Percentiles rank a stretch among this genome's conserved stretches.
Evolutionary conservation across 2,329 filamentous ascomycete species (phyloP).

Genomic region (Calycina herbarum): DNA sequence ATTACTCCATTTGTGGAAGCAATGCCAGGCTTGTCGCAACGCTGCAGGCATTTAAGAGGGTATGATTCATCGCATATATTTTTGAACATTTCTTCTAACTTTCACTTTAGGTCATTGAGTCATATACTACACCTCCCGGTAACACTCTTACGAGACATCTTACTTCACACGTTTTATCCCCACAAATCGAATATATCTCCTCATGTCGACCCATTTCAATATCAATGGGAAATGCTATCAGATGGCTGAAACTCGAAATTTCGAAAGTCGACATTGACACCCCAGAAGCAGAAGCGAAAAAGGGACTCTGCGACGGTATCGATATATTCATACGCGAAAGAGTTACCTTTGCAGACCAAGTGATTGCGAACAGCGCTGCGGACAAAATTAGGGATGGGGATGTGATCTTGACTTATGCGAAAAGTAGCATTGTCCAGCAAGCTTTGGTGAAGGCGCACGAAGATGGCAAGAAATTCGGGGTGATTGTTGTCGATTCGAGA

Average conservation of each 20-base stretch:
- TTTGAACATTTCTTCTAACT: not conserved
- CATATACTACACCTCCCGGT: conserved; percentile 85
- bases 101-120: conserved; percentile 71
- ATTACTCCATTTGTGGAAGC: conserved; percentile 83
- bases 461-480: conserved; percentile 72
- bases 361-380: conserved; percentile 76
- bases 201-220: conserved; percentile 95
- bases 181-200: conserved; percentile 92
- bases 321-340: conserved; percentile 89
- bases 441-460: conserved; percentile 72
- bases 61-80: conserved; percentile 41
- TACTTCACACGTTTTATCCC: conserved; percentile 84
- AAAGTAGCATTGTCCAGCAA: conserved; percentile 82
- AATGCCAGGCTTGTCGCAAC: conserved; percentile 86
- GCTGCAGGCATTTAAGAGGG: conserved; percentile 84
- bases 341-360: conserved; percentile 80
- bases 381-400: conserved; percentile 77
- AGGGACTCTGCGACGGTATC: conserved; percentile 74
- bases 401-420: conserved; percentile 82
- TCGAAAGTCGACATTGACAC: conserved; percentile 85
- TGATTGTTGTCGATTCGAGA: conserved; percentile 79
- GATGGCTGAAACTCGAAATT: conserved; percentile 90
- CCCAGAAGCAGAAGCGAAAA: conserved; percentile 79
- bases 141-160: conserved; percentile 88
- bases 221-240: conserved; percentile 94